Evolutionary conservation across 1,284 basidiomycete genomes (phyloP), one percentile per base, ranked within the genome.

Genomic region (Thelephora terrestris): DNA sequence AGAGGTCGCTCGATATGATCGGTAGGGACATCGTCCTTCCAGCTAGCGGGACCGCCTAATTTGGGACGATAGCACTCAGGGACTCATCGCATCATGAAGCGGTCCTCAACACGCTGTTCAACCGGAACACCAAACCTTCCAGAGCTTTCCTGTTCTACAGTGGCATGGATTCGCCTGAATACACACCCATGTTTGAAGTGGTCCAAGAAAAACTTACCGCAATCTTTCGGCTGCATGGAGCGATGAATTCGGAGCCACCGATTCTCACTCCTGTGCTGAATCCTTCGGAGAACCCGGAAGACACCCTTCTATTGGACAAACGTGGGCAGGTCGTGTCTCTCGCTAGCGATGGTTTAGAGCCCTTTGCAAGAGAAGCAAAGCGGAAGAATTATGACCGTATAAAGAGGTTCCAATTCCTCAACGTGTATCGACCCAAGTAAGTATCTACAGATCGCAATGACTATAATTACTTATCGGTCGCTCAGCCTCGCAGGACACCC

Each of bases 211-310:
- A 81, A 20, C 69, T 96, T 3, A 73, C 79, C 2, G 70, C 80
- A 6, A 79, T 94, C 12, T 93, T 96, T 62, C 79, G 83, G 43
- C 71, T 94, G 2, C 93, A 94, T 57, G 94, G 94, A 5, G 92
- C 94, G 0, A 80, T 96, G 2, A 82, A 93, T 55, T 79, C 85
- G 61, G 84, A 90, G 54, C 82, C 91, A 0, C 86, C 91, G 0
- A 67, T 95, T 14, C 69, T 97, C 4, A 78, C 92, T 57, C 94
- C 92, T 1, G 68, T 82, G 2, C 70, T 75, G 32, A 74, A 77
- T 39, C 63, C 70, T 0, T 76, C 81, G 29, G 79, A 86, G 7
- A 76, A 81, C 48, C 69, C 68, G 50, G 76, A 73, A 5, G 76
- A 81, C 23, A 85, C 85, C 0, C 69, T 79, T 2, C 82, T 92